Base-by-base conservation (phyloP, 148 eudicot species). In the Dysphania ambrosioides region DNA sequence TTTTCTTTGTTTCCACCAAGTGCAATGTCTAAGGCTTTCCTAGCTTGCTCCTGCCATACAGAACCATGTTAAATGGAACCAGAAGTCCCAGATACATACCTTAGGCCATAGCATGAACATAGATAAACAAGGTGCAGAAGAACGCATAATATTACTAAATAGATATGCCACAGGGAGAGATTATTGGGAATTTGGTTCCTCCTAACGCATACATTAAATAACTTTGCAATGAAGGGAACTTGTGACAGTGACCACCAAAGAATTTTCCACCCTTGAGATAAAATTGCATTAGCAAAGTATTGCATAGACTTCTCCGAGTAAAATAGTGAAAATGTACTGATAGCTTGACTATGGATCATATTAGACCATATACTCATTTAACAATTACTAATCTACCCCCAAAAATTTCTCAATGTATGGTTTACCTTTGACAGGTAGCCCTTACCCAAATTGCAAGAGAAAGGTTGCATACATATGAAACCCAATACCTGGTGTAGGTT, bases 11-110 rank as follows among this genome's bases (percentile, higher is more conserved):
- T 93, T 67, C 86, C 97, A 68, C 89, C 90, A 63, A 94, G 90
- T 65, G 98, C 98, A 67, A 85, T 79, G 79, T 94, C 98, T 79
- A 94, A 76, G n/a, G 98, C 98, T 86, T 90, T 94, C 78, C 79
- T 86, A 62, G 95, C 98, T 82, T 88, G 86, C 8, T 94, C 98
- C 97, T 90, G 86, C 66, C 29, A 27, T 13, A 35, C 68, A 73
- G 47, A 64, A 68, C 38, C 63, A 72, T 30, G 38, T 47, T 26
- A 75, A 60, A 64, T 55, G 56, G 19, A 19, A n/a, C 30, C 38
- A 27, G 23, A 3, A 55, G 0, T 47, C 18, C 58, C 21, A 63
- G 5, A 3, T 10, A 2, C 47, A 24, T 5, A n/a, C 23, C n/a
- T 5, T 29, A 60, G 41, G 10, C 15, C 40, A 32, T 30, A 12